Percentiles rank a stretch among this genome's conserved stretches.
phyloP scores from a whole-genome alignment of 2,329 filamentous ascomycete genomes.

The Microdochium nivale region DNA sequence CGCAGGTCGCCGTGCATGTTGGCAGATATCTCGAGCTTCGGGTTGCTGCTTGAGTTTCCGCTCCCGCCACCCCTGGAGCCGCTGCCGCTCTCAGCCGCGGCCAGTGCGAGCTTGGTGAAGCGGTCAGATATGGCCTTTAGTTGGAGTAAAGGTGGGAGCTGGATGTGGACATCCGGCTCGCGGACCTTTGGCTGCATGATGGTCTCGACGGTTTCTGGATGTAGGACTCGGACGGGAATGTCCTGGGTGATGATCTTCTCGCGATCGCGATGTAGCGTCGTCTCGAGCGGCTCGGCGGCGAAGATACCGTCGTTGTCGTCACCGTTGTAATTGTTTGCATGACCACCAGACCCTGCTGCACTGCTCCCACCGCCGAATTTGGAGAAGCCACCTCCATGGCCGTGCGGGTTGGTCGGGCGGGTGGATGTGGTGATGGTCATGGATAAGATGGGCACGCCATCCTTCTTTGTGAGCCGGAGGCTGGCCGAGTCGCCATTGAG shows the following conservation, averaged over 20 bases:
- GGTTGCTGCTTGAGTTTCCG: slow-evolving; percentile 21
- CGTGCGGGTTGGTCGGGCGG: slow-evolving; percentile 37
- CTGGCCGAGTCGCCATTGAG: slow-evolving; percentile 72
- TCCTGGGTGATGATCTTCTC: slow-evolving; percentile 94
- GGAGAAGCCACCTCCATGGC: slow-evolving; percentile 22
- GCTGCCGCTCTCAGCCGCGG: slow-evolving; percentile 12
- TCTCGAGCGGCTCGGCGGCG: slow-evolving; percentile 43
- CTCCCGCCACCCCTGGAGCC: slow-evolving; percentile 11
- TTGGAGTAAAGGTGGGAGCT: slow-evolving; percentile 77
- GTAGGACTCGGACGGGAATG: slow-evolving; percentile 86
- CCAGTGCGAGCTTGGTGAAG: slow-evolving; percentile 76
- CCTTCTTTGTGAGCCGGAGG: slow-evolving; percentile 87
- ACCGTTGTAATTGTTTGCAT: slow-evolving; percentile 27
- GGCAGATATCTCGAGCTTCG: slow-evolving; percentile 77
- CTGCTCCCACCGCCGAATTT: slow-evolving; percentile 14
- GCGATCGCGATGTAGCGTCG: slow-evolving; percentile 56
- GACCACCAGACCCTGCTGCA: slow-evolving; percentile 6
- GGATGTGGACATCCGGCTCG: slow-evolving; percentile 90
- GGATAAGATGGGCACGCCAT: slow-evolving; percentile 75
- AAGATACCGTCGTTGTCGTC: slow-evolving; percentile 37
- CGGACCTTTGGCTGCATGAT: slow-evolving; percentile 86
- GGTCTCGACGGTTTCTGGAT: slow-evolving; percentile 76
- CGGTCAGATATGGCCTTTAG: slow-evolving; percentile 91
- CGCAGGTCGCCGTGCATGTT: slow-evolving; percentile 90
- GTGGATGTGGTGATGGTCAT: slow-evolving; percentile 82